These are phyloP conservation scores for Tillandsia fasciculata DNA, from an alignment of 176 grass and related monocot genomes.

Conservation along the genomic window DNA sequence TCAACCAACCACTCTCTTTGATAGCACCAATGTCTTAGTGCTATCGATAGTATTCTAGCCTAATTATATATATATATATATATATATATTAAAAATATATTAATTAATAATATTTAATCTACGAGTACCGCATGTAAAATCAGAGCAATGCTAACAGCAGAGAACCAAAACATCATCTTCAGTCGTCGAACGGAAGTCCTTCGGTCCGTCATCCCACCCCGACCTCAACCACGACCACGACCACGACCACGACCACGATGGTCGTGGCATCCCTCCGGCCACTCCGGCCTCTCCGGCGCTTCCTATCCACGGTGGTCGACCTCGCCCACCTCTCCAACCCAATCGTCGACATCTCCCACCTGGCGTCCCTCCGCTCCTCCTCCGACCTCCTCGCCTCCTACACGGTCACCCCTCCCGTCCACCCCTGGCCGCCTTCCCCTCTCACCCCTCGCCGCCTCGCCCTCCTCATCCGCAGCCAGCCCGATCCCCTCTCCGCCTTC, in stretches of 20 bases:
- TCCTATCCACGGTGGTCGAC: not conserved
- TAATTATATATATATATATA: too few relatives aligned
- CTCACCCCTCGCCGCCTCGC: conserved; percentile 22
- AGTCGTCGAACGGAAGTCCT: not conserved
- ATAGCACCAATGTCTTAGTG: too few relatives aligned
- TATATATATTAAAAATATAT: too few relatives aligned
- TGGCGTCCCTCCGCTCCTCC: conserved; percentile 21
- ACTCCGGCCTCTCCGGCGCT: not conserved
- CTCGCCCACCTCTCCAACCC: conserved; percentile 2
- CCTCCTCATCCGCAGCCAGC: conserved; percentile 19
- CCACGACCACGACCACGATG: too few relatives aligned
- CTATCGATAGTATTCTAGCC: too few relatives aligned
- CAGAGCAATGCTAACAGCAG: not conserved
- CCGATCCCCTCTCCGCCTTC: conserved; percentile 10
- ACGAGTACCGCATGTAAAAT: not conserved
- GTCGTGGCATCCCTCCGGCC: not conserved
- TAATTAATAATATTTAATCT: too few relatives aligned
- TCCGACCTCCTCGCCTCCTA: conserved; percentile 22
- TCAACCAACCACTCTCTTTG: too few relatives aligned
- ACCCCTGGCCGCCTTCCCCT: conserved; percentile 11
- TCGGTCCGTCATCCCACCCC: too few relatives aligned
- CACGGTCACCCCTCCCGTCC: conserved; percentile 29
- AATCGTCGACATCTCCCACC: conserved; percentile 13
- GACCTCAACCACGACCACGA: too few relatives aligned
- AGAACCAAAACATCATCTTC: not conserved